Percentiles rank a stretch among this genome's conserved stretches.
These are phyloP conservation scores for Chimonanthus praecox DNA, from an alignment of 164 flowering plant genomes.

Conservation along the genomic window DNA sequence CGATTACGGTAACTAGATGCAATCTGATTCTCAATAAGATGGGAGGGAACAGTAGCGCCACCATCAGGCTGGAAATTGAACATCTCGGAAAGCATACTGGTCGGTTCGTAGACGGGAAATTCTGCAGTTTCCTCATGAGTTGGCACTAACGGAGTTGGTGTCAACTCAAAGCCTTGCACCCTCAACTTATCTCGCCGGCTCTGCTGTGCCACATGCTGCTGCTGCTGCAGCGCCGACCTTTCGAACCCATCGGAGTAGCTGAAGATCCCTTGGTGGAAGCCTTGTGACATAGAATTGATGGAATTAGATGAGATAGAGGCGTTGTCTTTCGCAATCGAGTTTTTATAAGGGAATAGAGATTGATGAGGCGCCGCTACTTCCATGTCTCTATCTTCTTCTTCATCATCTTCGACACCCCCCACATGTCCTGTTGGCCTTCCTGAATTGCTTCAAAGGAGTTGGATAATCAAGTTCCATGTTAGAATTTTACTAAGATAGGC, in stretches of 20 bases:
- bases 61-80: constrained; percentile 51
- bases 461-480: no score
- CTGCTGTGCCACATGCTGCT: constrained; percentile 48
- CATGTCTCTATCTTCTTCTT: constrained; percentile 37
- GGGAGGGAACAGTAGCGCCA: constrained; percentile 17
- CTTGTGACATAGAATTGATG: constrained; percentile 67
- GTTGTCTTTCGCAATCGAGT: no score
- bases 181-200: constrained; percentile 67
- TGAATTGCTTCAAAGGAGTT: no score
- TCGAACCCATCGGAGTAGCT: constrained; percentile 69
- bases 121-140: constrained; percentile 35
- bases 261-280: constrained; percentile 50
- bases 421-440: no score
- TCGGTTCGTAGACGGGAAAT: constrained; percentile 48
- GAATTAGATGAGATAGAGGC: constrained; percentile 13
- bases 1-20: constrained; percentile 24
- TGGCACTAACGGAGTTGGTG: constrained; percentile 38
- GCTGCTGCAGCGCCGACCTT: constrained; percentile 52
- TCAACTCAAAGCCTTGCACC: constrained; percentile 42
- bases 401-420: constrained; percentile 17
- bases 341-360: constrained; percentile 13
- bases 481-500: no score
- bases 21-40: constrained; percentile 40
- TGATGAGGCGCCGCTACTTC: constrained; percentile 38
- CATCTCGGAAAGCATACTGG: constrained; percentile 89